These are phyloP conservation scores for Ceratorhiza oryzae-sativae DNA, from an alignment of 1,284 basidiomycete genomes.

Conservation along the genomic window DNA sequence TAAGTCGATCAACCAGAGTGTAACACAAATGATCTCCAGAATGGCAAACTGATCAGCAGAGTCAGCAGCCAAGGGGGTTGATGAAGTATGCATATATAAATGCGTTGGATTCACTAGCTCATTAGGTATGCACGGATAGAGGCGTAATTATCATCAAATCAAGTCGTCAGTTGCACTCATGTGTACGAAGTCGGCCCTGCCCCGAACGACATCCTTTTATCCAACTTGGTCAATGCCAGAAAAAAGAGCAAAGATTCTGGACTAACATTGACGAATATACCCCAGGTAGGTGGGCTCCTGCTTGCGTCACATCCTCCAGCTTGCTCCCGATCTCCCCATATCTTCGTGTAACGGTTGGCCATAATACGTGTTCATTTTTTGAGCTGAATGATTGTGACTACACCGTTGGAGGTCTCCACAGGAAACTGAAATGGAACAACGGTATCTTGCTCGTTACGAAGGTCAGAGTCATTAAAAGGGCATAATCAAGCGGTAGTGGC, in stretches of 20 bases:
- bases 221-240: neutral
- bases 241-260: neutral
- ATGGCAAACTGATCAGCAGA: neutral
- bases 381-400: conserved; percentile 34
- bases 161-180: neutral
- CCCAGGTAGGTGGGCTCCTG: conserved; percentile 21
- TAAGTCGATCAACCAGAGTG: neutral
- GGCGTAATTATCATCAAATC: neutral
- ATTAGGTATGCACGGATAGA: neutral
- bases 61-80: neutral
- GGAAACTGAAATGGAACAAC: conserved; percentile 14
- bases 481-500: neutral
- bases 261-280: conserved; percentile 31
- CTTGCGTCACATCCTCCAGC: conserved; percentile 6
- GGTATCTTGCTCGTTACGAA: conserved; percentile 4
- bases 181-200: conserved; percentile 14
- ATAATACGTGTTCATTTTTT: conserved; percentile 43
- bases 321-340: conserved; percentile 25
- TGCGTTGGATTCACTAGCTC: conserved; percentile 16
- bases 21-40: conserved; percentile 13
- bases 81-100: too few species aligned
- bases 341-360: conserved; percentile 46
- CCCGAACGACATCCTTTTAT: conserved; percentile 23
- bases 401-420: conserved; percentile 4
- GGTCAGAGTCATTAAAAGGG: neutral